Base-by-base conservation (phyloP, 768 basidiomycete species). In the Tulasnella sp. region DNA sequence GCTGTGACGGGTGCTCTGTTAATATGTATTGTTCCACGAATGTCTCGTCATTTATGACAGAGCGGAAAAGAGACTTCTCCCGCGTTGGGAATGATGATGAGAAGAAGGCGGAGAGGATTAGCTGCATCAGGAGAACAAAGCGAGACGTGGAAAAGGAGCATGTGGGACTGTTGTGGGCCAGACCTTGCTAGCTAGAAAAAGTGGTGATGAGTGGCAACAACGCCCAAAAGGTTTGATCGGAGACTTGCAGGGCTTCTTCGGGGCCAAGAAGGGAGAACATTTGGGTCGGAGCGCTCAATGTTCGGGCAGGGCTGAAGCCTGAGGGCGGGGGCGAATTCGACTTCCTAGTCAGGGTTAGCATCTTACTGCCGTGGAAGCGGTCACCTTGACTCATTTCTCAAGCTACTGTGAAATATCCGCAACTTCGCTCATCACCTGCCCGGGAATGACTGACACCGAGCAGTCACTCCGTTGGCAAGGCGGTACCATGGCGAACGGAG, bases 291-390 rank as follows among this genome's bases (percentile, higher is more conserved):
- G 51, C 51, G 51, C 51, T 51, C 51, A 51, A n/a, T 51, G 51
- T 51, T 51, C 51, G 51, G 51, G 51, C 51, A 51, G 51, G 70
- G 70, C 11, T 71, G 70, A 26, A 35, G 11, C 13, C 37, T 11
- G 29, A 70, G 70, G 70, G 70, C 18, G 35, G 26, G 16, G 67
- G 67, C 29, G 37, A 71, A 71, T 71, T 42, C 70, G 70, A 71
- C 40, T 71, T 71, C 70, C 40, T 71, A n/a, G 16, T 4, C 70
- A 37, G 35, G 37, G 37, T 71, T 71, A 37, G 44, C 42, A 15
- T 13, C 11, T 3, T 10, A 44, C 13, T 15, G 23, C 51, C 51
- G 51, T n/a, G 51, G n/a, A 7, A 5, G 51, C 20, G 20, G 20
- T 51, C 51, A 51, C 51, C 20, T 20, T 51, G 51, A 51, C 20